Evolutionary conservation across 2,329 filamentous ascomycete genomes (phyloP).

Genomic region (Calonectria naviculata): DNA sequence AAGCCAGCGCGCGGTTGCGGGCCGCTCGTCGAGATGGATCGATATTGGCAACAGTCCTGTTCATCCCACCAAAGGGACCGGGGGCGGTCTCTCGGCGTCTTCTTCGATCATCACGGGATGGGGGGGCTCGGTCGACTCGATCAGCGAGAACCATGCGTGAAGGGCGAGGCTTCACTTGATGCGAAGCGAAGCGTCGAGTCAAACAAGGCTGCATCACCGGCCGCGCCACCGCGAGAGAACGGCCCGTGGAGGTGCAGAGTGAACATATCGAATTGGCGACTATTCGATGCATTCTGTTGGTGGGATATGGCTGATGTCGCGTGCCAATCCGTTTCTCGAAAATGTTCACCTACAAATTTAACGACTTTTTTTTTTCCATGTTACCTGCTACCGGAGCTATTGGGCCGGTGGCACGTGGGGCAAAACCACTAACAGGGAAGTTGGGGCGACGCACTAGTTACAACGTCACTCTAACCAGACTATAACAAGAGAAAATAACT

Average conservation of each 20-base stretch:
- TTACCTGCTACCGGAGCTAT: background rate
- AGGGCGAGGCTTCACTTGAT: conserved; percentile 51
- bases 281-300: conserved; percentile 36
- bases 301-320: background rate
- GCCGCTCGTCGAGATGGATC: conserved; percentile 38
- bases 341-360: background rate
- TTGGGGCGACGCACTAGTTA: background rate
- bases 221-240: conserved; percentile 24
- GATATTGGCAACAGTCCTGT: conserved; percentile 60
- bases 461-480: background rate
- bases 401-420: conserved; percentile 8
- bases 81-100: conserved; percentile 52
- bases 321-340: conserved; percentile 7
- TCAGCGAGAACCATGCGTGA: conserved; percentile 71
- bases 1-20: conserved; percentile 24
- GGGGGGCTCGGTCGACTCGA: conserved; percentile 56
- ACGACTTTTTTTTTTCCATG: conserved; percentile 3
- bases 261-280: conserved; percentile 38
- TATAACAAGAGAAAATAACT: background rate
- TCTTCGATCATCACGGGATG: conserved; percentile 47
- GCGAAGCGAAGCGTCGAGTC: conserved; percentile 49
- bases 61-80: conserved; percentile 68
- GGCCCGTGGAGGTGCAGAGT: conserved; percentile 32
- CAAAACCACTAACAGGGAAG: background rate
- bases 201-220: conserved; percentile 45